Percentiles rank a stretch among this genome's conserved stretches.
These are phyloP conservation scores for Acanthamoeba triangularis DNA, from an alignment of 208 protist genomes.

Conservation along the genomic window DNA sequence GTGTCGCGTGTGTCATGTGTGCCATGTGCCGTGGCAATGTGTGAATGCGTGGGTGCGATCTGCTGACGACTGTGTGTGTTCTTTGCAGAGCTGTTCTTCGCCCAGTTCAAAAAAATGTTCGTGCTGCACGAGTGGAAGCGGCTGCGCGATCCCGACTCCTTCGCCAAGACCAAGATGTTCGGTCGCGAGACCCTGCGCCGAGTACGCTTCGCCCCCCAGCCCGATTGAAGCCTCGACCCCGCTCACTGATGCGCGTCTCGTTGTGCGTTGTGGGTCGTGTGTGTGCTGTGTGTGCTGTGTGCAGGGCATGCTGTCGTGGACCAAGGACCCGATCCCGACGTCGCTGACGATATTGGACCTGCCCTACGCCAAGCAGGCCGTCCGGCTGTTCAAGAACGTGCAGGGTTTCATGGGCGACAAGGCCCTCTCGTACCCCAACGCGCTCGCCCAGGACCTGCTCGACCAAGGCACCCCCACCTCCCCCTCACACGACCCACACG, in stretches of 20 bases:
- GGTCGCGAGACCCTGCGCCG: background rate
- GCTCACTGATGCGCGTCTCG: background rate
- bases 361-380: background rate
- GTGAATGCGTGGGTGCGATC: background rate
- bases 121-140: background rate
- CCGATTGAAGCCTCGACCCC: background rate
- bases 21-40: background rate
- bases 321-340: conserved; percentile 4
- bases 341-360: background rate
- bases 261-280: background rate
- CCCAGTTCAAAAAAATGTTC: conserved; percentile 13
- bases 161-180: conserved; percentile 54
- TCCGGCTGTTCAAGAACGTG: conserved; percentile 42
- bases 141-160: conserved; percentile 1
- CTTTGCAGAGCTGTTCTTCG: background rate
- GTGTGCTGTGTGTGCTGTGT: no score
- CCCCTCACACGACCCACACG: no score
- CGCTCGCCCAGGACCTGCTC: conserved; percentile 44
- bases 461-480: background rate
- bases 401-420: conserved; percentile 53
- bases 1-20: background rate
- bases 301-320: conserved; percentile 33
- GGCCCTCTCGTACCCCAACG: conserved; percentile 12
- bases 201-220: background rate
- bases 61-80: no score